Evolutionary conservation across 164 flowering plant genomes (phyloP).

Genomic region (Piper betle): DNA sequence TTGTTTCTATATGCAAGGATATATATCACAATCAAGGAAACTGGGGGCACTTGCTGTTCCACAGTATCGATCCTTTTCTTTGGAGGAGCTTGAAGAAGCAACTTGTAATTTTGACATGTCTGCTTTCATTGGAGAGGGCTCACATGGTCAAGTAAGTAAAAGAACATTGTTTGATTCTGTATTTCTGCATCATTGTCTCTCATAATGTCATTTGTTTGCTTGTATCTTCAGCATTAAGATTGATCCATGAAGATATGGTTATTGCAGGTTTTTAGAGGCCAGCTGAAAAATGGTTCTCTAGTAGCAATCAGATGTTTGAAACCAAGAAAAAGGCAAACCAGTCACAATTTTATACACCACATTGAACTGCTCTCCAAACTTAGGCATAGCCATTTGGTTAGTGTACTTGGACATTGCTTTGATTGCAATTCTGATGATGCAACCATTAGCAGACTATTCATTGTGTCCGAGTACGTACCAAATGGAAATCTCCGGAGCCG

Average conservation of each 20-base stretch:
- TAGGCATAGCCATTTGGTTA: slow-evolving; percentile 81
- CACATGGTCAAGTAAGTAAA: slow-evolving; percentile 67
- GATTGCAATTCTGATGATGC: slow-evolving; percentile 88
- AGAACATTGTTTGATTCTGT: too few species aligned
- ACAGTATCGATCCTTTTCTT: slow-evolving; percentile 66
- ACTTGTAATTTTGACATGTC: slow-evolving; percentile 65
- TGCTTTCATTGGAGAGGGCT: slow-evolving; percentile 74
- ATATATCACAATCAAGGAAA: slow-evolving; percentile 73
- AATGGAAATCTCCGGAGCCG: slow-evolving; percentile 66
- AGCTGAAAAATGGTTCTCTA: slow-evolving; percentile 52
- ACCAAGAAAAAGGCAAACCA: slow-evolving; percentile 46
- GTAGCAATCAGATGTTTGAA: slow-evolving; percentile 84
- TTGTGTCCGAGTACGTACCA: slow-evolving; percentile 76
- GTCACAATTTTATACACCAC: slow-evolving; percentile 55
- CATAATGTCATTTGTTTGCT: background rate
- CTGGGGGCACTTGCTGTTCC: slow-evolving; percentile 77
- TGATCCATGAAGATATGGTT: background rate
- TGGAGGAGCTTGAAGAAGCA: slow-evolving; percentile 84
- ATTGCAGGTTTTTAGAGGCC: slow-evolving; percentile 75
- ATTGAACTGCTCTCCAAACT: slow-evolving; percentile 77
- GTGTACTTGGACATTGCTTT: slow-evolving; percentile 92
- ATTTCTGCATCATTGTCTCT: background rate
- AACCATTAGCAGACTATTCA: slow-evolving; percentile 78
- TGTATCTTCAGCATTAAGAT: background rate
- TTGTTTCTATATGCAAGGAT: slow-evolving; percentile 30